Base-by-base conservation (phyloP, 2,329 filamentous ascomycete genomes). In the Pseudocercospora fuligena region DNA sequence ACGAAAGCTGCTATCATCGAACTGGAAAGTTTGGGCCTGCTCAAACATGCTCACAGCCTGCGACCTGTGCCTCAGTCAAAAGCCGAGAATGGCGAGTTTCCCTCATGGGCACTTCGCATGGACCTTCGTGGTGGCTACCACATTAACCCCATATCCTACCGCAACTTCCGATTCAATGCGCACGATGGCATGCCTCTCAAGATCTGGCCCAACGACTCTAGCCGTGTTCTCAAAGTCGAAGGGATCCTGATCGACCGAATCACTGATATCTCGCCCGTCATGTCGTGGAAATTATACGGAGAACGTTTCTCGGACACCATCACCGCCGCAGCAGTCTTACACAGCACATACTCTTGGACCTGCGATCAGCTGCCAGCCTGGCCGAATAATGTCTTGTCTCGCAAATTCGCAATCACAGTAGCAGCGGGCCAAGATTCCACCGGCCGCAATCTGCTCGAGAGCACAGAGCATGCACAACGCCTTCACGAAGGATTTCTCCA, bases 81-180 rank as follows among this genome's bases (percentile, higher is more conserved):
- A 16, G 40, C 47, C 25, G 63, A 61, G 25, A 12, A 25, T 14
- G 58, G 47, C 43, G 63, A 65, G 9, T 65, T 65, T 36, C 63
- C 63, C 12, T 65, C 58, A 8, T 65, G 63, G 58, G 63, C 63
- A 2, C 49, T 65, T 19, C 58, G 63, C 7, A 56, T 65, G 49
- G 63, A 65, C 9, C 36, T 56, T 12, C 14, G 63, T 21, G 58
- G 63, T 19, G 49, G 56, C 49, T 65, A 65, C 40, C 63, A 61
- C 49, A 61, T 65, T 36, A 61, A 65, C 29, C 63, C 63, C 8
- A 65, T 65, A n/a, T 65, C 58, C 16, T 65, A 65, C 36, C 63
- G 58, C 31, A 61, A 60, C 27, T 65, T 65, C 16, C 63, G 63
- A 21, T 65, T 65, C 58, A 65, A 65, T 27, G 63, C 63, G n/a